phyloP scores from a whole-genome alignment of 352 stramenopile species.

The Phytophthora colocasiae region DNA sequence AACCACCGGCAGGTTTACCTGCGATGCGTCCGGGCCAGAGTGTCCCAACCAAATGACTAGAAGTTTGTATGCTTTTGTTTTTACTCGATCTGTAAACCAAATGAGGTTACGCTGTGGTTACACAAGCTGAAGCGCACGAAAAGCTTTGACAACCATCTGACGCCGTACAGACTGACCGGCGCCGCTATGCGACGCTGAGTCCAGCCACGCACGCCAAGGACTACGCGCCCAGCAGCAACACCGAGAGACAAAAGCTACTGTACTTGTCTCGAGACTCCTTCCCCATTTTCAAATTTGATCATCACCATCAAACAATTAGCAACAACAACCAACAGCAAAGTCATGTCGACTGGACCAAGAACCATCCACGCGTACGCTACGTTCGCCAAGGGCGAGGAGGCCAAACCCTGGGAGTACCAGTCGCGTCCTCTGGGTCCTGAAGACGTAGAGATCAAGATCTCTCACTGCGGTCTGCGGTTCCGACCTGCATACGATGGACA shows the following conservation, averaged over 20 bases:
- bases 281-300: constrained; percentile 31
- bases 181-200: constrained; percentile 19
- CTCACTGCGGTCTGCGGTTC: constrained; percentile 26
- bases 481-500: constrained; percentile 23
- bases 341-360: too few species aligned
- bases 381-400: constrained; percentile 10
- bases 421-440: constrained; percentile 11
- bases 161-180: not conserved
- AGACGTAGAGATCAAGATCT: constrained; percentile 29
- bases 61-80: too few species aligned
- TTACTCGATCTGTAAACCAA: constrained; percentile 9
- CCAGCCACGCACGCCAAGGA: constrained; percentile 3
- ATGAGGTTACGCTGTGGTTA: constrained; percentile 9
- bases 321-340: too few species aligned
- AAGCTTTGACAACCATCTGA: too few species aligned
- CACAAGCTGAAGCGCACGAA: too few species aligned
- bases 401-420: constrained; percentile 2
- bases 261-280: not conserved
- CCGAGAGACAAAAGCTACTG: too few species aligned
- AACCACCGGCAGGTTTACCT: constrained; percentile 20
- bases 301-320: too few species aligned
- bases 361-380: too few species aligned
- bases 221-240: too few species aligned
- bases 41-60: too few species aligned
- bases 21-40: constrained; percentile 4